Base-by-base conservation (phyloP, 2,329 filamentous ascomycete species). In the Trichoderma gracile region DNA sequence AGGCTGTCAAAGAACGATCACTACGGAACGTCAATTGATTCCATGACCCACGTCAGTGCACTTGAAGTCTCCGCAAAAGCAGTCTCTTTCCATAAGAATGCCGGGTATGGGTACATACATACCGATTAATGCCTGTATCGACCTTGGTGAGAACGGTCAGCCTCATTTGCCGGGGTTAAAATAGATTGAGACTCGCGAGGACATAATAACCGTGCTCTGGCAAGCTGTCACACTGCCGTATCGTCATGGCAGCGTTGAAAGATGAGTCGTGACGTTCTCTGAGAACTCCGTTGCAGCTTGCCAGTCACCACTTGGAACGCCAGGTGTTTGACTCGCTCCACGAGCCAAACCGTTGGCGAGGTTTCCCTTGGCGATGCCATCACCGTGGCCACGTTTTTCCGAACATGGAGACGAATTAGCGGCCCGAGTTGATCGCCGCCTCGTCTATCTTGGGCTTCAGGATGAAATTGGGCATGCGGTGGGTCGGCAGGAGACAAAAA, bases 401-500 rank as follows among this genome's bases (percentile, higher is more conserved):
- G 14, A 23, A 19, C 23, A 53, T 43, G 21, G 58, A 47, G 46
- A 60, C 47, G 33, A 52, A 33, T 42, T 30, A 45, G 58, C 49
- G 58, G 58, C 25, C 27, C 58, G 19, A 46, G 23, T n/a, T 46
- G 58, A 62, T 62, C 58, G 40, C 25, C 58, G 47, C 25, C 19
- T 62, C 47, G 58, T 62, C 40, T 46, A 62, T 62, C 58, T 62
- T 54, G 17, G 30, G 42, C 49, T 54, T 62, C 27, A 42, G 23
- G 15, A 23, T 42, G 40, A 46, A 54, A 46, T 46, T 19, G 42
- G 40, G 40, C 47, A 46, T 45, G 49, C 6, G 3, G 49, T 50
- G 49, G 58, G 40, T 15, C 49, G 9, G 14, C 14, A 53, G 33
- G 33, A 14, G 7, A 25, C 8, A 33, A 25, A 17, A 33, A 60